Evolutionary conservation across 2,329 filamentous ascomycete species (phyloP).

Genomic region (Chrysoporthe austroafricana): DNA sequence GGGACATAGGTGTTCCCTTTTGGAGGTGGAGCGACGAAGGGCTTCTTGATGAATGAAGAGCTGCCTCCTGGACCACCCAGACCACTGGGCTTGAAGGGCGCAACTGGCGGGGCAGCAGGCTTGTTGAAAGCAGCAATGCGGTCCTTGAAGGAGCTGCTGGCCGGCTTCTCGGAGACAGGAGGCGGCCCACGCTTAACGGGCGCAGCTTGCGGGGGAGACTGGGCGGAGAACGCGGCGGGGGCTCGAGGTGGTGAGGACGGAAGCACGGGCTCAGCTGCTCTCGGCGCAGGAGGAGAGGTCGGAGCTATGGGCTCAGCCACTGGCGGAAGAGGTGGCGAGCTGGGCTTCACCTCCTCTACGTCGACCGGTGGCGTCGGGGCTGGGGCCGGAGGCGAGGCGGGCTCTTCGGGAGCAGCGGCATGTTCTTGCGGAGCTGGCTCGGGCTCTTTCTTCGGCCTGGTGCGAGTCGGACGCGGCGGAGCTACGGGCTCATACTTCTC

Average conservation of each 20-base stretch:
- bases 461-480: conserved; percentile 80
- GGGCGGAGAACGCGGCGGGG: conserved; percentile 14
- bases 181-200: conserved; percentile 59
- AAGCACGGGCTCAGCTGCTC: conserved; percentile 41
- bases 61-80: conserved; percentile 54
- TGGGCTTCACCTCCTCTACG: conserved; percentile 41
- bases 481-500: conserved; percentile 92
- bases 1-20: conserved; percentile 91
- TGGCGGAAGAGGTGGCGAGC: conserved; percentile 37
- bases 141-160: conserved; percentile 81
- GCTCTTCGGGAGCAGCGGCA: conserved; percentile 31
- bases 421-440: conserved; percentile 30
- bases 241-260: conserved; percentile 41
- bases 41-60: conserved; percentile 87
- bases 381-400: conserved; percentile 33
- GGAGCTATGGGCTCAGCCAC: conserved; percentile 36
- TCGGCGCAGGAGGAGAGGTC: conserved; percentile 42
- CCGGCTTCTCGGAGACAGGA: conserved; percentile 75
- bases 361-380: conserved; percentile 39
- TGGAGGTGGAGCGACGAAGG: conserved; percentile 92
- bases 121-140: conserved; percentile 98
- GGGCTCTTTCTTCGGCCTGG: conserved; percentile 68
- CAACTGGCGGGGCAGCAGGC: conserved; percentile 77
- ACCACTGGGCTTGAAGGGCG: conserved; percentile 84
- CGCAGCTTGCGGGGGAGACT: conserved; percentile 41